Conservation (phyloP, 352 stramenopile genomes). For the Thalassiosira oceanica region DNA sequence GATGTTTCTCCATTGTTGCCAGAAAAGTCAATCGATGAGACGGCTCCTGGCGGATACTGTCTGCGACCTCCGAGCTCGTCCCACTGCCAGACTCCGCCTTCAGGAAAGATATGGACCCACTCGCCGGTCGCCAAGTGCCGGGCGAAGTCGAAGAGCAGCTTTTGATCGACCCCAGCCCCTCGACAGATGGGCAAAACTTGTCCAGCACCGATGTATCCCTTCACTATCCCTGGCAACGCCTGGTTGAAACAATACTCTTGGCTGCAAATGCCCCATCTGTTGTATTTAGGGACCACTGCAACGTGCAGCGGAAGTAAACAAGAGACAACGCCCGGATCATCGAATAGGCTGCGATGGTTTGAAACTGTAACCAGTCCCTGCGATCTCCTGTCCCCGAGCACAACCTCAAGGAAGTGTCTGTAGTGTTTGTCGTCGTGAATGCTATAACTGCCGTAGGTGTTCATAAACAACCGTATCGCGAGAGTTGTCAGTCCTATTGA, state of each 20-base stretch:
- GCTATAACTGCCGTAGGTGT: constrained; percentile 38
- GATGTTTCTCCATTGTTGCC: not conserved
- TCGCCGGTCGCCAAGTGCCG: constrained; percentile 36
- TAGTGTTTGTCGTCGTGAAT: constrained; percentile 41
- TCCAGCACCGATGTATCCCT: constrained; percentile 53
- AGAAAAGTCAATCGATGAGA: constrained; percentile 18
- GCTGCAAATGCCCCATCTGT: constrained; percentile 51
- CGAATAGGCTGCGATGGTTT: constrained; percentile 54
- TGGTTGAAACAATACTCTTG: constrained; percentile 64
- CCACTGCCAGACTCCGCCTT: constrained; percentile 56
- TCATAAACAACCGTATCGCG: constrained; percentile 49
- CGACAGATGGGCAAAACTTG: constrained; percentile 54
- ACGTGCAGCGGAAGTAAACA: constrained; percentile 40
- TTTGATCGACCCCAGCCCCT: constrained; percentile 50
- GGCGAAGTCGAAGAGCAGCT: constrained; percentile 46
- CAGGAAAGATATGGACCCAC: constrained; percentile 60
- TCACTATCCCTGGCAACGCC: constrained; percentile 34
- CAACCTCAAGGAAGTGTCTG: constrained; percentile 26
- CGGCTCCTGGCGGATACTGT: constrained; percentile 5
- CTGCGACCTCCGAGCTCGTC: constrained; percentile 41
- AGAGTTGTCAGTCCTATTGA: constrained; percentile 43
- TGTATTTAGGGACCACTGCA: constrained; percentile 34
- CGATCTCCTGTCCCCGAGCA: constrained; percentile 2
- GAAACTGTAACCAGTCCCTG: constrained; percentile 48
- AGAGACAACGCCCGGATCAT: constrained; percentile 54